Conservation (phyloP, 768 basidiomycete genomes). For the Tylopilus sp. region DNA sequence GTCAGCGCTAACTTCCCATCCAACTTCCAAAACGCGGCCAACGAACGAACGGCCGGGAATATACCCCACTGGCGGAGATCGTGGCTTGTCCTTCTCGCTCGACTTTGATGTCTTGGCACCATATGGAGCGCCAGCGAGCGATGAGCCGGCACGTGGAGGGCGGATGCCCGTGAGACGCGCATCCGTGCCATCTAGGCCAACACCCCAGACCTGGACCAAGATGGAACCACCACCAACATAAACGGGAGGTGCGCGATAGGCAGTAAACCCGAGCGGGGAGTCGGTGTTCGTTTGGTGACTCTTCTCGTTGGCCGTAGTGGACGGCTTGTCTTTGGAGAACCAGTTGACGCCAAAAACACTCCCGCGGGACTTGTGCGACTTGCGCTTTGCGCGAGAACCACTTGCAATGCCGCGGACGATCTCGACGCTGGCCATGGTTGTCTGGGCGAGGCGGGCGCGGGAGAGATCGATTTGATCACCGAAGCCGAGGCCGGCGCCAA, state of each 20-base stretch:
- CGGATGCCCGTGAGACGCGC: constrained; percentile 56
- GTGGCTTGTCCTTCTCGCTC: constrained; percentile 26
- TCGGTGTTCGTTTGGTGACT: constrained; percentile 12
- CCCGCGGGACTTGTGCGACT: constrained; percentile 18
- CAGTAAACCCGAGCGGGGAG: constrained; percentile 59
- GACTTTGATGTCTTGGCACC: constrained; percentile 17
- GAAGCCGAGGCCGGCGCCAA: constrained; percentile 27
- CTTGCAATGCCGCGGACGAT: constrained; percentile 56
- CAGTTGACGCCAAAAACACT: constrained; percentile 26
- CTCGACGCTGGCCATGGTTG: constrained; percentile 86
- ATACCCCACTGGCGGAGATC: constrained; percentile 51
- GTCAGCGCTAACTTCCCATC: constrained; percentile 58
- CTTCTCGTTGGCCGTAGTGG: constrained; percentile 10
- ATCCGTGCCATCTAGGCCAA: constrained; percentile 77
- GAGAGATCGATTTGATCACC: constrained; percentile 68
- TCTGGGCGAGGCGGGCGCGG: constrained; percentile 73
- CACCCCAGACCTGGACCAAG: constrained; percentile 88
- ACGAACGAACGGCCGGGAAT: constrained; percentile 88
- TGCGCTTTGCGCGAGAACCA: constrained; percentile 15
- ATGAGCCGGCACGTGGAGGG: constrained; percentile 12
- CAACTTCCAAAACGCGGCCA: constrained; percentile 77
- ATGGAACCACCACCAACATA: constrained; percentile 68
- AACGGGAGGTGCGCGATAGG: constrained; percentile 67
- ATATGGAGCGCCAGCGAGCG: constrained; percentile 19
- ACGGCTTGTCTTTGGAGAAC: constrained; percentile 28